A percentile compares a stretch with the other conserved stretches of the same genome.
phyloP scores from a whole-genome alignment of 202 grass and related monocot species.

The Cymbopogon flexuosus region DNA sequence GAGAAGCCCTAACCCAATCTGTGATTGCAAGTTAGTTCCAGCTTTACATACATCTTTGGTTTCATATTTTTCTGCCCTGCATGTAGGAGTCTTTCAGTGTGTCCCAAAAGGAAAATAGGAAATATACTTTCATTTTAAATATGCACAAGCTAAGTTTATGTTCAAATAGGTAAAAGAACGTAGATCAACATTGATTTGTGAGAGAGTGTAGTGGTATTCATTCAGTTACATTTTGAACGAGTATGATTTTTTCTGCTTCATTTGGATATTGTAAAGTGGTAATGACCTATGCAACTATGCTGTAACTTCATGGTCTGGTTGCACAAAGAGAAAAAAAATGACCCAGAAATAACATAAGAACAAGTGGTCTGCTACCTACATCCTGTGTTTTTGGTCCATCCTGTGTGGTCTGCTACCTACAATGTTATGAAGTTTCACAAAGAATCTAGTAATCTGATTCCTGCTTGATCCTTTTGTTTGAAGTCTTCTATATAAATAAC shows the following conservation, averaged over 20 bases:
- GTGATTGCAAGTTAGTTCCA: background rate
- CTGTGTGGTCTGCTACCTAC: background rate
- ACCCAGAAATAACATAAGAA: background rate
- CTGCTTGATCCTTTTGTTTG: conserved; percentile 12
- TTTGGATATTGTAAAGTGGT: conserved; percentile 3
- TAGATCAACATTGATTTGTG: background rate
- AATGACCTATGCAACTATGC: background rate
- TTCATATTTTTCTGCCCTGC: background rate
- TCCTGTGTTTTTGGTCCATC: background rate
- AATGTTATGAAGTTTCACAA: background rate
- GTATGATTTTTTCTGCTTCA: background rate
- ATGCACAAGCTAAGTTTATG: background rate
- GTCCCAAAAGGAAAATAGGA: background rate
- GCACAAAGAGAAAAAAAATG: background rate
- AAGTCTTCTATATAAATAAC: conserved; percentile 8
- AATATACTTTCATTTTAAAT: background rate
- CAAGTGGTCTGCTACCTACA: background rate
- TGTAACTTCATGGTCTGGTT: background rate
- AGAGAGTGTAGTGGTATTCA: background rate
- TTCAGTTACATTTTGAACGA: conserved; percentile 2
- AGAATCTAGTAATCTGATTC: background rate
- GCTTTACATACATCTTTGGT: background rate
- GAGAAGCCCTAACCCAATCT: background rate
- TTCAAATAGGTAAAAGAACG: background rate
- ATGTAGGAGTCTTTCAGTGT: background rate